Base-by-base conservation (phyloP, 1,139 yeast genomes). In the Scheffersomyces lignicola region DNA sequence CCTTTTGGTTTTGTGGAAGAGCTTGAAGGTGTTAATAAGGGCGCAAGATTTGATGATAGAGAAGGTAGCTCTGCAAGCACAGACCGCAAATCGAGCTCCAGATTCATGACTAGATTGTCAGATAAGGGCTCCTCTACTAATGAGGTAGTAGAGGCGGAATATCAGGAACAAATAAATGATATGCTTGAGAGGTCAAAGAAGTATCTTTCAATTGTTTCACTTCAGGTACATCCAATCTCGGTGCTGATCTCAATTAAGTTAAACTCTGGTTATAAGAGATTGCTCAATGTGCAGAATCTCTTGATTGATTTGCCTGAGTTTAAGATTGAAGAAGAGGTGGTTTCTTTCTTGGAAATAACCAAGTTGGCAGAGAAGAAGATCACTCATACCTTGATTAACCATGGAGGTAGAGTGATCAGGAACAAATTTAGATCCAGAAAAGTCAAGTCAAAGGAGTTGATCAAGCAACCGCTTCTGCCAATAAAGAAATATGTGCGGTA, bases 211-310 rank as follows among this genome's bases (percentile, higher is more conserved):
- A 72, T 83, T 38, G 69, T 73, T 20, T 60, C 69, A 7, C 60
- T 83, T 42, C 60, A 56, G 15, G 49, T 82, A 13, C 63, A 66
- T 35, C 66, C 77, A 9, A 65, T 77, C 24, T 56, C 67, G 2
- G 51, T 83, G 17, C 68, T 69, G 57, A 69, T 83, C 16, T 80
- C 88, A 3, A 73, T 80, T 40, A 74, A 72, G 45, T 78, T 83
- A 32, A 67, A 65, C 32, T 58, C 53, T 25, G 88, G 89, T 0
- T 65, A 73, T 24, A 67, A 65, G 49, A 62, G 82, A 41, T 49
- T 81, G 38, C 68, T 80, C 36, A 83, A 83, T 51, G 88, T 83
- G 3, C 70, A 77, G 23, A 70, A 78, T 45, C 78, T 83, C 43
- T 59, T 68, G 11, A 59, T 83, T 31, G 62, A 64, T 18, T 56